phyloP scores from a whole-genome alignment of 1,284 basidiomycete species.

The Ceratobasidium sp. region DNA sequence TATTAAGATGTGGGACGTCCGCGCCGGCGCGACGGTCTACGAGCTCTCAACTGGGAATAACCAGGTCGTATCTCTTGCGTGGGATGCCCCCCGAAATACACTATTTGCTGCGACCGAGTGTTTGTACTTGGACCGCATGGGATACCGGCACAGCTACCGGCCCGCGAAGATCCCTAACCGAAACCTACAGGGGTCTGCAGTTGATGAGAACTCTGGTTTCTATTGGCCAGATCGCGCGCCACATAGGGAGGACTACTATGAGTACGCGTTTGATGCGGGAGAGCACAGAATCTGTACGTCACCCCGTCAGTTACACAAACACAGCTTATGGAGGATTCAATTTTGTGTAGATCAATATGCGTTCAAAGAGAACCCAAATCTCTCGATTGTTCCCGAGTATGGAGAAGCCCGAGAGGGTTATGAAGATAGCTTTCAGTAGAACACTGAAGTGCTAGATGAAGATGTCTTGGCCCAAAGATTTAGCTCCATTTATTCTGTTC shows the following conservation, averaged over 20 bases:
- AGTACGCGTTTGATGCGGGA: conserved; percentile 17
- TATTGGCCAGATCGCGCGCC: conserved; percentile 11
- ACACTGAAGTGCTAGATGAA: too few species aligned
- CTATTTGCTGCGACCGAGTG: conserved; percentile 38
- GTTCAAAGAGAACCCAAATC: conserved; percentile 35
- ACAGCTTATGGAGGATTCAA: neutral
- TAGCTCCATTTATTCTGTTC: too few species aligned
- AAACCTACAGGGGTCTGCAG: neutral
- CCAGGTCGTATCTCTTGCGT: conserved; percentile 25
- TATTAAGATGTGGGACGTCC: conserved; percentile 38
- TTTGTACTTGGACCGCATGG: conserved; percentile 7
- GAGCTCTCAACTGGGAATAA: conserved; percentile 43
- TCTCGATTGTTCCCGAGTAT: conserved; percentile 20
- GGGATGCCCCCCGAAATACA: conserved; percentile 7
- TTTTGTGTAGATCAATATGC: conserved; percentile 26
- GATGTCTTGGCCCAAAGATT: too few species aligned
- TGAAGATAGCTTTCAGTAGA: too few species aligned
- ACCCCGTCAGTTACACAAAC: too few species aligned
- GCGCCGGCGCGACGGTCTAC: conserved; percentile 22
- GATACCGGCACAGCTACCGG: conserved; percentile 30
- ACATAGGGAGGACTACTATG: conserved; percentile 11
- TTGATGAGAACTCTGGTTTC: conserved; percentile 16
- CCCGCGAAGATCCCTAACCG: neutral
- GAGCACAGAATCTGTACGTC: conserved; percentile 15
- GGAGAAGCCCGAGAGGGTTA: neutral